Conservation (phyloP, 148 eudicot genomes). For the Rhododendron simsii region DNA sequence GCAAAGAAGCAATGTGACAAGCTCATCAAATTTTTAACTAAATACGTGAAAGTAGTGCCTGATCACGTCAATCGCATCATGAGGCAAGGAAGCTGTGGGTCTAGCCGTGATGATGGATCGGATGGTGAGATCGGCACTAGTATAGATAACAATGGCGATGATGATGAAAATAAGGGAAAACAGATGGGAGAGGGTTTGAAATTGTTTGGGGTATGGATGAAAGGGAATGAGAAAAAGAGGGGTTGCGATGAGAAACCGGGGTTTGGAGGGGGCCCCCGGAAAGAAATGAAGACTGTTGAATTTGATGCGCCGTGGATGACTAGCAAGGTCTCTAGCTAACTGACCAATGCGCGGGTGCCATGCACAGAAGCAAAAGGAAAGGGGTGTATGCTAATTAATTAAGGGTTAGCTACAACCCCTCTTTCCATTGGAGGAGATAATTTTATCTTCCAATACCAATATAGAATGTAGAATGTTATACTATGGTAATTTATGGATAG, state of each 20-base stretch:
- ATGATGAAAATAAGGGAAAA: slow-evolving; percentile 25
- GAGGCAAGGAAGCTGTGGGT: slow-evolving; percentile 21
- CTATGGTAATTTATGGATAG: neutral
- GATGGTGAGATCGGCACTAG: slow-evolving; percentile 9
- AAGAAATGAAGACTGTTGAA: slow-evolving; percentile 38
- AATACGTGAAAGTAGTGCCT: slow-evolving; percentile 47
- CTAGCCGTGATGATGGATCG: slow-evolving; percentile 10
- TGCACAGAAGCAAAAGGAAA: neutral
- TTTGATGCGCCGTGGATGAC: slow-evolving; percentile 32
- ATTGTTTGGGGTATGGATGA: slow-evolving; percentile 45
- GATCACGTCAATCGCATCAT: slow-evolving; percentile 52
- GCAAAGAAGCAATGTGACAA: slow-evolving; percentile 71
- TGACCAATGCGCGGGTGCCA: slow-evolving; percentile 13
- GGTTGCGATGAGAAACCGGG: slow-evolving; percentile 33
- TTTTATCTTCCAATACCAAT: neutral
- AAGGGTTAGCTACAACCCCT: neutral
- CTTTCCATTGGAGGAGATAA: neutral
- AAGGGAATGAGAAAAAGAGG: slow-evolving; percentile 39
- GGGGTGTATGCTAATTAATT: neutral
- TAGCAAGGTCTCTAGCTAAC: slow-evolving; percentile 34
- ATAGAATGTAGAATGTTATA: neutral
- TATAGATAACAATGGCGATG: neutral
- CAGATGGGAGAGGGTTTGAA: slow-evolving; percentile 25
- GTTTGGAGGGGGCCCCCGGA: slow-evolving; percentile 25
- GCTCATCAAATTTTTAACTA: slow-evolving; percentile 39